A percentile compares a stretch with the other conserved stretches of the same genome.
These are phyloP conservation scores for Mortierella sp. DNA, from an alignment of 371 early-diverging fungal species.

Conservation along the genomic window DNA sequence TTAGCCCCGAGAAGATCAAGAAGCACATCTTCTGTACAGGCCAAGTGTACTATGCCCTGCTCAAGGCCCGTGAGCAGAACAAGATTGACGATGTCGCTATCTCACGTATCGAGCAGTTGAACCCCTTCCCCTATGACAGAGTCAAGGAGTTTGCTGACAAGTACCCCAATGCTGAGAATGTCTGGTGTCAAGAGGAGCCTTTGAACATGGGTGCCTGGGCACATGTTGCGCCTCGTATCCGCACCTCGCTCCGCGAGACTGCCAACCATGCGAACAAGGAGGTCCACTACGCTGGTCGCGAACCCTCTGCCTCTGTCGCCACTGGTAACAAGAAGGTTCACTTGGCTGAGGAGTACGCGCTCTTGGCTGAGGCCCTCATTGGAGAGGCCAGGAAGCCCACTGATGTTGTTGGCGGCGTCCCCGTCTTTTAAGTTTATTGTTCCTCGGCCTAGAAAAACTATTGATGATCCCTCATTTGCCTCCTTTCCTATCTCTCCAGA, in stretches of 20 bases:
- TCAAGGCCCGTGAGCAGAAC: slow-evolving; percentile 89
- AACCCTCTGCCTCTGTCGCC: slow-evolving; percentile 93
- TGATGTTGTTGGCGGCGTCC: slow-evolving; percentile 75
- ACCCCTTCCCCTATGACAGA: slow-evolving; percentile 96
- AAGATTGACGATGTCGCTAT: slow-evolving; percentile 87
- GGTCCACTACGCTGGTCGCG: slow-evolving; percentile 89
- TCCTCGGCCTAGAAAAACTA: background rate
- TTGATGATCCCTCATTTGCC: too few species aligned
- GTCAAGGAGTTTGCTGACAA: slow-evolving; percentile 86
- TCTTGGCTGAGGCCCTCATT: slow-evolving; percentile 86
- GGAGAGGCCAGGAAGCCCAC: slow-evolving; percentile 75
- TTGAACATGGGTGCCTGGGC: slow-evolving; percentile 94
- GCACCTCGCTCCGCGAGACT: slow-evolving; percentile 81
- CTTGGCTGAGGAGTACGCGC: slow-evolving; percentile 88
- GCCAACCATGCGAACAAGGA: slow-evolving; percentile 74
- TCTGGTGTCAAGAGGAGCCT: slow-evolving; percentile 97
- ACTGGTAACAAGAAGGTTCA: slow-evolving; percentile 98
- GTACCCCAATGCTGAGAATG: slow-evolving; percentile 89
- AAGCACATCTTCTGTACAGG: slow-evolving; percentile 94
- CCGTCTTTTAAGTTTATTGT: slow-evolving; percentile 59
- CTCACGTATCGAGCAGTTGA: slow-evolving; percentile 93
- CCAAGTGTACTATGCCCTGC: slow-evolving; percentile 94
- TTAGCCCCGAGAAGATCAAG: slow-evolving; percentile 80
- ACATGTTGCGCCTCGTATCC: slow-evolving; percentile 88
- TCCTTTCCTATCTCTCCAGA: too few species aligned